A percentile compares a stretch with the other conserved stretches of the same genome.
Evolutionary conservation across 495 filamentous ascomycete genomes (phyloP).

Genomic region (Neurospora tetraspora): DNA sequence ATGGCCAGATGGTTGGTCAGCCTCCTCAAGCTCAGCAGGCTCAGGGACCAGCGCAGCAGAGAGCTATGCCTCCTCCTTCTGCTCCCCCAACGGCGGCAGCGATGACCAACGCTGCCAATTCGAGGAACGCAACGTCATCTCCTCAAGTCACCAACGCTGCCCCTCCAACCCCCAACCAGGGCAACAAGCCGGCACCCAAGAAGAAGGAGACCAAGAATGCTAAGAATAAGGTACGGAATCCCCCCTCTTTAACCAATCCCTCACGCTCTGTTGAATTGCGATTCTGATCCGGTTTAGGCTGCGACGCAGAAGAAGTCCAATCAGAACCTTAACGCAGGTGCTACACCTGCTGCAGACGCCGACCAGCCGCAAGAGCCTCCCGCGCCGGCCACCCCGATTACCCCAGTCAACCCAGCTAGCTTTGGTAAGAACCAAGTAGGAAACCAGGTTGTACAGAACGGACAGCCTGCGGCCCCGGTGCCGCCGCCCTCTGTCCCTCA

Average conservation of each 20-base stretch:
- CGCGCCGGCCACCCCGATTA: conserved; percentile 77
- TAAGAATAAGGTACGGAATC: conserved; percentile 62
- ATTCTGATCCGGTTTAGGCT: conserved; percentile 35
- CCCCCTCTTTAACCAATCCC: conserved; percentile 17
- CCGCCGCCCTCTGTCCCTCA: conserved; percentile 33
- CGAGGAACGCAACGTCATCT: conserved; percentile 64
- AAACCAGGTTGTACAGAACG: conserved; percentile 35
- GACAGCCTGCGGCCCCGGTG: conserved; percentile 33
- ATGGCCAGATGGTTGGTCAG: conserved; percentile 57
- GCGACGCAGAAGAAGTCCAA: conserved; percentile 61
- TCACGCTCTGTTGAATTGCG: conserved; percentile 15
- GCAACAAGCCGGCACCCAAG: conserved; percentile 71
- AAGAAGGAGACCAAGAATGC: conserved; percentile 68
- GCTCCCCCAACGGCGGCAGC: conserved; percentile 52
- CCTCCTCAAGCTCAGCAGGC: conserved; percentile 44
- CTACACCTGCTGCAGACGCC: conserved; percentile 67
- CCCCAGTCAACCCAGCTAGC: conserved; percentile 64
- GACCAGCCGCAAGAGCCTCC: conserved; percentile 63
- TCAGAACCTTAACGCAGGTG: conserved; percentile 44
- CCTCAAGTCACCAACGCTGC: conserved; percentile 66
- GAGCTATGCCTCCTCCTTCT: conserved; percentile 83
- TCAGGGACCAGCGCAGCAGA: conserved; percentile 56
- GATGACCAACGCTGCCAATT: conserved; percentile 29
- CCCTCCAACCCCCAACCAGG: conserved; percentile 77
- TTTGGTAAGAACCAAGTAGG: conserved; percentile 48